Evolutionary conservation across 1,284 basidiomycete genomes (phyloP), one percentile per base, ranked within the genome.

Genomic region (Leccinum laetum): DNA sequence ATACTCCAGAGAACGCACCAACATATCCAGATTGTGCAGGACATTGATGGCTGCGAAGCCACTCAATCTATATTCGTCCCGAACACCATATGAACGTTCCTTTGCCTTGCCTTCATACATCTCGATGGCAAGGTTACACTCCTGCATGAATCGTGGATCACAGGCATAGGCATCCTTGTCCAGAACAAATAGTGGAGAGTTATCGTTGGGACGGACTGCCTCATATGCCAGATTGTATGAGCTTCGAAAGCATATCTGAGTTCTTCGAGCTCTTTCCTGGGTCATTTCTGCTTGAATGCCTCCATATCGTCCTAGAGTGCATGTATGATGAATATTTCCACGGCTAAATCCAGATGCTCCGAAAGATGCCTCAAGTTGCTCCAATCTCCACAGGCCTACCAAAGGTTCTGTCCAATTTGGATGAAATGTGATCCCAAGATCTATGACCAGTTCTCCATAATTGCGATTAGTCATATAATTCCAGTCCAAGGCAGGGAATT

Each of bases 221-320:
- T 69, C 64, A 58, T 69, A 69, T 10, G 6, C 13, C 5, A 69
- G 68, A 26, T 70, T 69, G n/a, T 70, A 69, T 11, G 64, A 7
- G 8, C 61, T 69, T 5, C 62, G 5, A 16, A 68, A 69, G 3
- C 53, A 32, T 16, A 69, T 14, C 4, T 69, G 69, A 16, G 66
- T 68, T 39, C 64, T 52, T 5, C 13, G 1, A 1, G 37, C 44
- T 35, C 35, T 9, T 6, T 69, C 64, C 6, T 68, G 53, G 5
- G 10, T 11, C 65, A 69, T 69, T 21, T 69, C 66, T 5, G 64
- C 68, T 14, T 69, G 65, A 37, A 69, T 39, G 1, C 53, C 64
- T 3, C 66, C 49, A 64, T 69, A 68, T 2, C 24, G 3, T 5
- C 49, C 57, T 4, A 58, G 56, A 3, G 63, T 69, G 46, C 64